A percentile compares a stretch with the other conserved stretches of the same genome.
These are phyloP conservation scores for Arthroderma sp. DNA, from an alignment of 2,329 filamentous ascomycete species.

Conservation along the genomic window DNA sequence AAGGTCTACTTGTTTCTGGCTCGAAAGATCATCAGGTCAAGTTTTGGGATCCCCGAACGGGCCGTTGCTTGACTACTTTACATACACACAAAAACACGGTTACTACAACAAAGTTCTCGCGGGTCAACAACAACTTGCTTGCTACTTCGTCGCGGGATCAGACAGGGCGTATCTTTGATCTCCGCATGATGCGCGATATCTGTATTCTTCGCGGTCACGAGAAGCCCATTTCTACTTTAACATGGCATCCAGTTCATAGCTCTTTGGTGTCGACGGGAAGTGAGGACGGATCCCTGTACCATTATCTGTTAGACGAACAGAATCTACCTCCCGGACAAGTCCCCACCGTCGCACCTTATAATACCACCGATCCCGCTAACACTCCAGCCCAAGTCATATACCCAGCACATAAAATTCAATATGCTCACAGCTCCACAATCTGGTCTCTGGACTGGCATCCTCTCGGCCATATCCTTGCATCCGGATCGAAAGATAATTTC, in stretches of 20 bases:
- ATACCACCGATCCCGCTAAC: conserved; percentile 64
- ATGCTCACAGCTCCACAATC: conserved; percentile 86
- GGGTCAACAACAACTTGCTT: conserved; percentile 67
- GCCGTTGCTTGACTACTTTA: conserved; percentile 79
- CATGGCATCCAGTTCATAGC: conserved; percentile 88
- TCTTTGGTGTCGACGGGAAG: conserved; percentile 83
- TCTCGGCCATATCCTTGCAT: conserved; percentile 84
- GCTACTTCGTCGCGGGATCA: conserved; percentile 90
- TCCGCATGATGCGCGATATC: conserved; percentile 97
- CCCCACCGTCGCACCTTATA: conserved; percentile 66
- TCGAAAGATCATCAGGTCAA: conserved; percentile 97
- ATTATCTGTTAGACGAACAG: conserved; percentile 92
- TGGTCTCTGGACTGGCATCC: conserved; percentile 99
- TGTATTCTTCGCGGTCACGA: conserved; percentile 87
- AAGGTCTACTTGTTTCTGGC: conserved; percentile 84
- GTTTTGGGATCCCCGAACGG: conserved; percentile 91
- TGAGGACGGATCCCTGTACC: conserved; percentile 75
- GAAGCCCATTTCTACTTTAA: conserved; percentile 83
- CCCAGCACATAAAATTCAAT: conserved; percentile 74
- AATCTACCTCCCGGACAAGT: conserved; percentile 66
- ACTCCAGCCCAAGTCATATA: conserved; percentile 82
- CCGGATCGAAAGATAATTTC: conserved; percentile 90
- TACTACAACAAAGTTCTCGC: conserved; percentile 82
- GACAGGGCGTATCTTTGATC: conserved; percentile 82
- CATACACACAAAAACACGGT: conserved; percentile 97